Conservation (phyloP, 2,329 filamentous ascomycete species). For the Penicillium capsulatum region DNA sequence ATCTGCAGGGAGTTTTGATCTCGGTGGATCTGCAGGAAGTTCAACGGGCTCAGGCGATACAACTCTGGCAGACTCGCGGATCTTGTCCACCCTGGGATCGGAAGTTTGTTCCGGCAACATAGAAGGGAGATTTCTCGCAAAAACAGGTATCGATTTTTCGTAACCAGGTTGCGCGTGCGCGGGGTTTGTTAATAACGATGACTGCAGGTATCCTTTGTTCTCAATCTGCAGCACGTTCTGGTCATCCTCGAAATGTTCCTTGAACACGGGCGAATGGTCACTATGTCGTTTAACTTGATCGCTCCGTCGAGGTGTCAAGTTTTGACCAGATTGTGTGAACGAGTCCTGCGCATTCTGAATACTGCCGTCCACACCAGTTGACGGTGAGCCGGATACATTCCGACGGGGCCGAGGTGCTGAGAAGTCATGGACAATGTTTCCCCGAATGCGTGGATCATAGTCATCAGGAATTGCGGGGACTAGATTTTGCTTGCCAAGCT, state of each 20-base stretch:
- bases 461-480: conserved; percentile 55
- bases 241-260: conserved; percentile 57
- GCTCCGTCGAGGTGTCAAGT: conserved; percentile 13
- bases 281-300: conserved; percentile 33
- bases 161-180: conserved; percentile 24
- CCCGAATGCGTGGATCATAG: conserved; percentile 60
- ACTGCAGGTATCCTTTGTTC: conserved; percentile 43
- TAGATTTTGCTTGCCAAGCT: conserved; percentile 47
- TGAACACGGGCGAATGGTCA: conserved; percentile 56
- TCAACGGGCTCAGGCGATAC: conserved; percentile 2
- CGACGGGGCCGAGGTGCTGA: conserved; percentile 54
- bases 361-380: conserved; percentile 14
- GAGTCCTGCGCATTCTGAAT: conserved; percentile 13
- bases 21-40: not conserved
- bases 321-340: conserved; percentile 13
- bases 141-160: conserved; percentile 39
- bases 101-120: conserved; percentile 27
- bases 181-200: conserved; percentile 33
- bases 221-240: conserved; percentile 38
- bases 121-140: conserved; percentile 43
- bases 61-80: too few species aligned
- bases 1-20: conserved; percentile 6
- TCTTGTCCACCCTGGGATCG: conserved; percentile 5
- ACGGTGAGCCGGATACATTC: conserved; percentile 27
- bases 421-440: conserved; percentile 62